phyloP scores from a whole-genome alignment of 352 stramenopile genomes.

The Phytopythium cucurbitacearum region DNA sequence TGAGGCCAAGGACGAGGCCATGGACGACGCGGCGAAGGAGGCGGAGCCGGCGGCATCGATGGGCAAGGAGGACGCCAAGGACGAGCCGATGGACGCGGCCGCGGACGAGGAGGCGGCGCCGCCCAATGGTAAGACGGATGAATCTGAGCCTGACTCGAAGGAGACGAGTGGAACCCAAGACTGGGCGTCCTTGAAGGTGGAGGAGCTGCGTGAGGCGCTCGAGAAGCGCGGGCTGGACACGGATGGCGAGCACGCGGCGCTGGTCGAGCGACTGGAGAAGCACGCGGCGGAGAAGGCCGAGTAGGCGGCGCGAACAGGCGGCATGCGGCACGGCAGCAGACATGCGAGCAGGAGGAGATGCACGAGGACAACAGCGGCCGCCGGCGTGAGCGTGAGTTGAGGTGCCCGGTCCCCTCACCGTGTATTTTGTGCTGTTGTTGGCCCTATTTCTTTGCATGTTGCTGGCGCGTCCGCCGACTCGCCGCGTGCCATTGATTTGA shows the following conservation, averaged over 20 bases:
- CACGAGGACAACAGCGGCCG: too few relatives aligned
- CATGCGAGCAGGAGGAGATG: too few relatives aligned
- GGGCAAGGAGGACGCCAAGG: conserved; percentile 2
- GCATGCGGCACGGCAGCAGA: neutral
- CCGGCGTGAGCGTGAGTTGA: too few relatives aligned
- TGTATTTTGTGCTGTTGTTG: neutral
- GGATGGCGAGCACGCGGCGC: conserved; percentile 11
- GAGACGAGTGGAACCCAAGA: conserved; percentile 10
- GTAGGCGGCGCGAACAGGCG: conserved; percentile 9
- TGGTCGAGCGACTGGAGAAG: conserved; percentile 5
- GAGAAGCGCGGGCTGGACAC: conserved; percentile 11
- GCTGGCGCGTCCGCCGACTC: neutral
- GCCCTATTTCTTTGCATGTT: neutral
- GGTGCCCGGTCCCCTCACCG: too few relatives aligned
- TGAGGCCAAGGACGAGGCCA: conserved; percentile 1
- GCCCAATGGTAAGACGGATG: conserved; percentile 16
- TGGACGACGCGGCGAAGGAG: conserved; percentile 9
- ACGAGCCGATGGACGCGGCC: conserved; percentile 6
- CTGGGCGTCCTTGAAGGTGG: conserved; percentile 19
- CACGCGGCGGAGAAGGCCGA: conserved; percentile 8
- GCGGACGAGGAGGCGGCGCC: conserved; percentile 9
- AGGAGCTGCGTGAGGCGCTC: conserved; percentile 17
- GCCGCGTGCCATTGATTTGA: conserved; percentile 1
- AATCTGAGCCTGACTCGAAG: conserved; percentile 12
- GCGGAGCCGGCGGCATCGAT: neutral